A percentile compares a stretch with the other conserved stretches of the same genome.
phyloP scores from a whole-genome alignment of 1,284 basidiomycete species.

The Xerocomus nothofagi region DNA sequence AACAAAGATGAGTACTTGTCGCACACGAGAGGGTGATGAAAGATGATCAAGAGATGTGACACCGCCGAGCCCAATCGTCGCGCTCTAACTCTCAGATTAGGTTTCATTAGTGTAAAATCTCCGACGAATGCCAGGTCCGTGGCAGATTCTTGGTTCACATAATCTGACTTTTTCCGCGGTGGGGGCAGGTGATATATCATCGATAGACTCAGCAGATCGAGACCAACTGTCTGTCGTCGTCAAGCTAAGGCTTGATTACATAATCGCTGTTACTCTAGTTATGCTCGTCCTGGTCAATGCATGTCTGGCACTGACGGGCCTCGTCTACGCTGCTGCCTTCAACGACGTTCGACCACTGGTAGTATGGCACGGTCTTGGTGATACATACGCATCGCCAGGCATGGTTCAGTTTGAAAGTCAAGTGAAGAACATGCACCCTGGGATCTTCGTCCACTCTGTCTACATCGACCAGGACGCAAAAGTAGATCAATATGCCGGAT shows the following conservation, averaged over 20 bases:
- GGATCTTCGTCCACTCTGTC: constrained; percentile 85
- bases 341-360: constrained; percentile 67
- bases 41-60: no score
- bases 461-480: constrained; percentile 67
- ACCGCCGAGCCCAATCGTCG: no score
- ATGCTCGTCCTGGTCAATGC: constrained; percentile 17
- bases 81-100: no score
- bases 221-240: neutral
- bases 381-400: constrained; percentile 63
- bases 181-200: no score
- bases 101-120: no score
- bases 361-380: constrained; percentile 93
- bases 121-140: no score
- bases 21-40: no score
- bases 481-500: constrained; percentile 77
- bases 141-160: no score
- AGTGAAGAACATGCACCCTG: constrained; percentile 74
- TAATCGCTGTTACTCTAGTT: constrained; percentile 1
- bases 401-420: constrained; percentile 68
- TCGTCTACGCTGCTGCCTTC: constrained; percentile 15
- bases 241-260: constrained; percentile 13
- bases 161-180: no score
- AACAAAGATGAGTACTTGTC: no score
- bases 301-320: constrained; percentile 15
- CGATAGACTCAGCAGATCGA: no score